Base-by-base conservation (phyloP, 345 rosid species). In the Gossypium ekmanianum region DNA sequence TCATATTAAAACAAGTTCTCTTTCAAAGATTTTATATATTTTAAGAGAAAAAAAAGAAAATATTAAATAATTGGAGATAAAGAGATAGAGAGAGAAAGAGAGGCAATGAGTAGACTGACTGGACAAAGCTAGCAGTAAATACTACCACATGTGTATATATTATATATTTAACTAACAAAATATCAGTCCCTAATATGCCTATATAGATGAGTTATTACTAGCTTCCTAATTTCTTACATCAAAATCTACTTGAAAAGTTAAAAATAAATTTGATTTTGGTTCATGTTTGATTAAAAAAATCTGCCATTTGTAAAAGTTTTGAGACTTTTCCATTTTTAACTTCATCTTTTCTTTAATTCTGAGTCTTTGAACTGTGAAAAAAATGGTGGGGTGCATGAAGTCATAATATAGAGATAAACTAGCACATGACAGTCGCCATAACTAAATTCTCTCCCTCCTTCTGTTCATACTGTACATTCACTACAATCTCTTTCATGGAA, bases 1-100 rank as follows among this genome's bases (percentile, higher is more conserved):
- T 44, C 81, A 80, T 79, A 58, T 13, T 26, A 75, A 71, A 81
- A 52, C 73, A 61, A 43, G 64, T 57, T 76, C 59, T 4, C 11
- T 44, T 64, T 65, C 11, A 0, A 41, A 58, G 70, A 73, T 29
- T 55, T 64, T 56, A 75, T 57, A n/a, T 18, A 57, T 48, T 82
- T 75, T 63, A 75, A 69, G 10, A 20, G 34, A 8, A 13, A 26
- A 73, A 54, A 75, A 78, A 34, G 39, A 34, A 34, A 39, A 11
- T 64, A 68, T 63, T 67, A 79, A 88, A 79, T 80, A 83, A 79
- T 79, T 77, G 80, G 79, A 61, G 78, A 81, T 81, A 45, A 76
- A 51, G 83, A 80, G 80, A 24, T 34, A 29, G 62, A 58, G 64
- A 24, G 16, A 75, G 44, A 2, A 34, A 65, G 51, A 57, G 57